A percentile compares a stretch with the other conserved stretches of the same genome.
These are phyloP conservation scores for Ophiostoma montium DNA, from an alignment of 2,329 filamentous ascomycete genomes.

Conservation along the genomic window DNA sequence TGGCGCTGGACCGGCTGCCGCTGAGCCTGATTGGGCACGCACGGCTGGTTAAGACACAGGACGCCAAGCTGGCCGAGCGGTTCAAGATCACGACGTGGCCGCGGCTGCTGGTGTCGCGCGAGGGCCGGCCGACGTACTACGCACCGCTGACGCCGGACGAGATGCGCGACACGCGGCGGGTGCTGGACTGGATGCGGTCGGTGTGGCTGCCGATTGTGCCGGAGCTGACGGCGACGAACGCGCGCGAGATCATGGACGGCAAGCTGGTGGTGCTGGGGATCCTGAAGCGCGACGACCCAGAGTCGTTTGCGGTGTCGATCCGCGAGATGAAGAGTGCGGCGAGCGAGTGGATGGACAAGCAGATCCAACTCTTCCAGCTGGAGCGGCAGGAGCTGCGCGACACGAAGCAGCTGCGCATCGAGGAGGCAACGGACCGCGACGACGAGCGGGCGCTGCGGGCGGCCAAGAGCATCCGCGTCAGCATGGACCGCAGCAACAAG, in stretches of 20 bases:
- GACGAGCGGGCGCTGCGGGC: slow-evolving; percentile 75
- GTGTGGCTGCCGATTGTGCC: slow-evolving; percentile 95
- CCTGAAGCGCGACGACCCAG: slow-evolving; percentile 62
- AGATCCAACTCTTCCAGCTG: slow-evolving; percentile 78
- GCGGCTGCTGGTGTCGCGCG: slow-evolving; percentile 75
- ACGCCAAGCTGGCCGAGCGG: slow-evolving; percentile 56
- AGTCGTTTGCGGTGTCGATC: slow-evolving; percentile 64
- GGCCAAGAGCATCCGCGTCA: slow-evolving; percentile 83
- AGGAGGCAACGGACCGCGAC: slow-evolving; percentile 86
- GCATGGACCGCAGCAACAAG: slow-evolving; percentile 73
- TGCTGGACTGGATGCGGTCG: slow-evolving; percentile 86
- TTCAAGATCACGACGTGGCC: slow-evolving; percentile 98
- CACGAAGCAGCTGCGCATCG: slow-evolving; percentile 86
- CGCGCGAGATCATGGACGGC: slow-evolving; percentile 85
- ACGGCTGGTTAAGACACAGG: slow-evolving; percentile 82
- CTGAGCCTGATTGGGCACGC: slow-evolving; percentile 83
- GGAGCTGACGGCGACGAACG: slow-evolving; percentile 81
- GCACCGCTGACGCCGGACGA: slow-evolving; percentile 74
- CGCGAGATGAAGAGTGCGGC: slow-evolving; percentile 92
- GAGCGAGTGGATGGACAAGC: slow-evolving; percentile 95
- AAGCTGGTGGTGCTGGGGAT: slow-evolving; percentile 92
- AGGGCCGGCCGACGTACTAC: slow-evolving; percentile 84
- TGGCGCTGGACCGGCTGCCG: slow-evolving; percentile 71
- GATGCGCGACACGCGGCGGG: slow-evolving; percentile 73
- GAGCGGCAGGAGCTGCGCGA: slow-evolving; percentile 89